Evolutionary conservation across 2,329 filamentous ascomycete species (phyloP).

Genomic region (Capronia epimyces): DNA sequence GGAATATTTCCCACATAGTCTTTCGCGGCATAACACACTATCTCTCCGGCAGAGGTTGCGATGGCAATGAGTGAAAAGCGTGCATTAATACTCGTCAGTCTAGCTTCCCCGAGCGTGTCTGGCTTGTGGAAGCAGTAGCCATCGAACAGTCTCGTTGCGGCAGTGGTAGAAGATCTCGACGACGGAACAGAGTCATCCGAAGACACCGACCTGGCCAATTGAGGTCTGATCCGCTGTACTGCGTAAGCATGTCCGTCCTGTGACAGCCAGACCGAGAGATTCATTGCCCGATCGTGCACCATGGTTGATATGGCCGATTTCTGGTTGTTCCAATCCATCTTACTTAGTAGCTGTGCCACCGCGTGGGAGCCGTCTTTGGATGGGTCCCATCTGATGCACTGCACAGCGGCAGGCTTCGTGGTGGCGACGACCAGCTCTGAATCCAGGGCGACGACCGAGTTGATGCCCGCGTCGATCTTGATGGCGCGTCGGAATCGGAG

Average conservation of each 20-base stretch:
- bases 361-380: conserved; percentile 78
- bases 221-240: conserved; percentile 62
- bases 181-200: conserved; percentile 40
- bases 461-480: conserved; percentile 92
- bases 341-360: conserved; percentile 79
- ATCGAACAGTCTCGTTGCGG: conserved; percentile 66
- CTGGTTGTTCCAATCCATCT: conserved; percentile 79
- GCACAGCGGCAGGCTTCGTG: conserved; percentile 83
- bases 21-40: conserved; percentile 84
- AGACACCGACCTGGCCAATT: conserved; percentile 33
- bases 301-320: conserved; percentile 73
- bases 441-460: conserved; percentile 78
- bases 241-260: conserved; percentile 83
- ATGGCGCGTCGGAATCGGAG: conserved; percentile 96
- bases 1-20: conserved; percentile 93
- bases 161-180: conserved; percentile 16
- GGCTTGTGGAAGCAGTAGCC: conserved; percentile 88
- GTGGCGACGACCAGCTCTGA: conserved; percentile 91
- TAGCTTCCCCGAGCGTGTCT: conserved; percentile 55
- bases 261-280: conserved; percentile 86
- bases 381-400: conserved; percentile 92
- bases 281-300: conserved; percentile 94
- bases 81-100: conserved; percentile 80
- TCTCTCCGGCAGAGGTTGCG: conserved; percentile 70
- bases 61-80: conserved; percentile 90